phyloP scores from a whole-genome alignment of 352 stramenopile genomes.

The Globisporangium cystogenes region DNA sequence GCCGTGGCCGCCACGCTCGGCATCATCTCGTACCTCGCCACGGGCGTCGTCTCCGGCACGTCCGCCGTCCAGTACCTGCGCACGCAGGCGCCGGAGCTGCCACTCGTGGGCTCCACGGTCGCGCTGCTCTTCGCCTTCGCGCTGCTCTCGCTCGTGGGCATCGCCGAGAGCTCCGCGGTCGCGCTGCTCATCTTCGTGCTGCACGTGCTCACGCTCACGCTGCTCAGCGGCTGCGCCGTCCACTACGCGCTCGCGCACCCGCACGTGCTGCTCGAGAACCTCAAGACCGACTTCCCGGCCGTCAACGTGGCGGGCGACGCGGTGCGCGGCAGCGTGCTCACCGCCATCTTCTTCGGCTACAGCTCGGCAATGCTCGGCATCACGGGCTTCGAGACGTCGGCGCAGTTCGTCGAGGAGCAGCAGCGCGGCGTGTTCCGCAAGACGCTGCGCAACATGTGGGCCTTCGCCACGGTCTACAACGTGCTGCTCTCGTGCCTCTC shows the following conservation, averaged over 20 bases:
- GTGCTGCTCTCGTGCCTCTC: constrained; percentile 53
- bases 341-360: constrained; percentile 69
- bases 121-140: constrained; percentile 72
- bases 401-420: constrained; percentile 88
- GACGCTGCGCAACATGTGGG: constrained; percentile 78
- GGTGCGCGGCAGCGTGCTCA: constrained; percentile 27
- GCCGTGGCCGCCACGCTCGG: constrained; percentile 74
- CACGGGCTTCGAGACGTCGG: constrained; percentile 83
- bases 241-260: constrained; percentile 55
- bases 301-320: constrained; percentile 48
- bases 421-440: constrained; percentile 66
- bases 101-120: constrained; percentile 29
- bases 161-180: constrained; percentile 70
- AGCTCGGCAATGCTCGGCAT: constrained; percentile 82
- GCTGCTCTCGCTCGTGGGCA: constrained; percentile 60
- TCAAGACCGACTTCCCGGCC: constrained; percentile 37
- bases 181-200: constrained; percentile 81
- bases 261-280: constrained; percentile 58
- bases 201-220: constrained; percentile 61
- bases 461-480: constrained; percentile 80
- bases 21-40: constrained; percentile 88
- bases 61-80: constrained; percentile 76
- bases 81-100: constrained; percentile 43
- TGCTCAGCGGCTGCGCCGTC: constrained; percentile 41
- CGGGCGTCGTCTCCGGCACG: constrained; percentile 62